Percentiles rank a stretch among this genome's conserved stretches.
phyloP scores from a whole-genome alignment of 805 yeast species.

The Sugiyamaella qingdaonensis region DNA sequence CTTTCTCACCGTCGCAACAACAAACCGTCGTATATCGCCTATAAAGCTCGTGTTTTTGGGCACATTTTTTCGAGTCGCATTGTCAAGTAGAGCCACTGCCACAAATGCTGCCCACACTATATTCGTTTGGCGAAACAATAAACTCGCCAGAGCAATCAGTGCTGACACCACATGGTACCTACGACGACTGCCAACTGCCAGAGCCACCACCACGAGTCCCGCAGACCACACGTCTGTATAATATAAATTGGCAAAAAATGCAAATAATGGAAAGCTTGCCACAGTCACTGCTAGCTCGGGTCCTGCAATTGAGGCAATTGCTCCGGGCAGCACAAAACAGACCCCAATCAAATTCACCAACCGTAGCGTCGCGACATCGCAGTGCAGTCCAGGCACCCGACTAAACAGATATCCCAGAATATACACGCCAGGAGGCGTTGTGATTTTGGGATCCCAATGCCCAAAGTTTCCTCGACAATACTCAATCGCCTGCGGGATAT shows the following conservation, averaged over 20 bases:
- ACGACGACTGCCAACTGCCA: conserved; percentile 31
- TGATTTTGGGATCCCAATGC: conserved; percentile 84
- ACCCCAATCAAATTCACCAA: conserved; percentile 50
- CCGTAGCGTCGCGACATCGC: conserved; percentile 43
- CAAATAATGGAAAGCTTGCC: conserved; percentile 62
- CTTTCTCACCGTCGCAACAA: not conserved
- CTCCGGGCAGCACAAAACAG: conserved; percentile 36
- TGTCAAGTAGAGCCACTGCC: conserved; percentile 31
- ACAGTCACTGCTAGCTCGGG: conserved; percentile 6
- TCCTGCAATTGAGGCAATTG: conserved; percentile 27
- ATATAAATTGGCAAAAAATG: conserved; percentile 69
- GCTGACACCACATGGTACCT: conserved; percentile 40
- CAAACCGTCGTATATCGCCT: not conserved
- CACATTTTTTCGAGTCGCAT: not conserved
- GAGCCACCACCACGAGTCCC: conserved; percentile 54
- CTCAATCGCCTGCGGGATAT: conserved; percentile 68
- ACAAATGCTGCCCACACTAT: conserved; percentile 77
- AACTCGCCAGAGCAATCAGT: conserved; percentile 53
- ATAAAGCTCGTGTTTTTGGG: not conserved
- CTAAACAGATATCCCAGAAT: conserved; percentile 37
- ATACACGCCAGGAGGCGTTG: conserved; percentile 96
- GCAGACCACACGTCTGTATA: conserved; percentile 96
- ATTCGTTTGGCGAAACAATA: conserved; percentile 86
- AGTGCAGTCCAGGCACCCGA: conserved; percentile 19
- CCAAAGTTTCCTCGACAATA: conserved; percentile 59